These are phyloP conservation scores for Solanum neorickii DNA, from an alignment of 257 asterid genomes.

Conservation along the genomic window DNA sequence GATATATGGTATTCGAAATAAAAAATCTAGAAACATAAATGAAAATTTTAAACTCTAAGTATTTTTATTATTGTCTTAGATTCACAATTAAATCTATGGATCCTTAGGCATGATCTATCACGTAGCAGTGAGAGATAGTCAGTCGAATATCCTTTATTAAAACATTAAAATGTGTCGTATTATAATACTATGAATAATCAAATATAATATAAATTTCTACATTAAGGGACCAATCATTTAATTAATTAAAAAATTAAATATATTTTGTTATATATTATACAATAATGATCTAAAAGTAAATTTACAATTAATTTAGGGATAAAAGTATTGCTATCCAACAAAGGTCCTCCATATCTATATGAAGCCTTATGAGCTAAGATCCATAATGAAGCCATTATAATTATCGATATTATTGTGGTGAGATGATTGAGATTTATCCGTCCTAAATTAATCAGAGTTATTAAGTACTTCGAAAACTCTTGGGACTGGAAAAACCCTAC, in stretches of 20 bases:
- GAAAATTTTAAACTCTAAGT: no score
- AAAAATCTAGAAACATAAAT: no score
- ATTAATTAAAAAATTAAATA: not conserved
- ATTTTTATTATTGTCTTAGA: no score
- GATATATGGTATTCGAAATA: not conserved
- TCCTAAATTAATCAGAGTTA: not conserved
- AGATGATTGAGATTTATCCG: not conserved
- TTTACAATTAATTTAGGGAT: not conserved
- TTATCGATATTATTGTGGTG: rapidly evolving
- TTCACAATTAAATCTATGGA: not conserved
- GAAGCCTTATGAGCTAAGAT: not conserved
- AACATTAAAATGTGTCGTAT: not conserved
- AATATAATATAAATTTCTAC: not conserved
- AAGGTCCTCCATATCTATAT: not conserved
- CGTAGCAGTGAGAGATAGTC: not conserved
- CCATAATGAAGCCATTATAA: not conserved
- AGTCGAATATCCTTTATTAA: not conserved
- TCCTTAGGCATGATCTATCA: not conserved
- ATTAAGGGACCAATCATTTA: not conserved
- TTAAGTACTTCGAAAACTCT: rapidly evolving
- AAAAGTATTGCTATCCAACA: not conserved
- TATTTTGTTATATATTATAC: not conserved
- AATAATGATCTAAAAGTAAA: not conserved
- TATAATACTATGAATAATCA: not conserved
- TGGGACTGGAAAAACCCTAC: not conserved